phyloP scores from a whole-genome alignment of 805 yeast genomes.

The Metschnikowia hibisci region DNA sequence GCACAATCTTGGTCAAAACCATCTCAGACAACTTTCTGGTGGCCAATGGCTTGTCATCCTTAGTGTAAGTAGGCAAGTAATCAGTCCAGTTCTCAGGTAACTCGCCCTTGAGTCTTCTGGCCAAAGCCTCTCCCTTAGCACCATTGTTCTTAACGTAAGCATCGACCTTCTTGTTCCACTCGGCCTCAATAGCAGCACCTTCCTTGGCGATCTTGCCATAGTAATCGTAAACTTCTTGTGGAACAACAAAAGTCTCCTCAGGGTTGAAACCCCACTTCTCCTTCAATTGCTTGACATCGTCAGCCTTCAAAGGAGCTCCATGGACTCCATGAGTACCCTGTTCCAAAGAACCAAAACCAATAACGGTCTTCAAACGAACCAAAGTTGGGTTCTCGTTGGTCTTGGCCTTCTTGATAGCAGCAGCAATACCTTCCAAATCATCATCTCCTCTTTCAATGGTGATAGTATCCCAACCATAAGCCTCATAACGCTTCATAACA shows the following conservation, averaged over 20 bases:
- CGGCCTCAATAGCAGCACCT: conserved; percentile 64
- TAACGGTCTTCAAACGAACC: conserved; percentile 84
- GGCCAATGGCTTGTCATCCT: conserved; percentile 80
- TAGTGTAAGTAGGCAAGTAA: conserved; percentile 72
- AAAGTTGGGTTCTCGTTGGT: conserved; percentile 82
- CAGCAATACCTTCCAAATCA: conserved; percentile 65
- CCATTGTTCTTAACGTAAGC: conserved; percentile 69
- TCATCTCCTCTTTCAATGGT: conserved; percentile 77
- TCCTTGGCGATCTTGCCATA: conserved; percentile 54
- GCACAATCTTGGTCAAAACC: conserved; percentile 60
- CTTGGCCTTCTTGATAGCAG: conserved; percentile 82
- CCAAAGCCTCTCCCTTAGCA: conserved; percentile 69
- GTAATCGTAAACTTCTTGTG: conserved; percentile 75
- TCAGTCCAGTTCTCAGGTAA: conserved; percentile 82
- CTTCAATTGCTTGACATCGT: conserved; percentile 86
- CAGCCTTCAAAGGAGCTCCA: conserved; percentile 93
- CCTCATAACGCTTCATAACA: conserved; percentile 75
- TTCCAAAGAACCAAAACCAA: conserved; percentile 86
- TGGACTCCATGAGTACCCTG: conserved; percentile 91
- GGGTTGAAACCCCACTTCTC: conserved; percentile 85
- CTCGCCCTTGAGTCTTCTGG: conserved; percentile 71
- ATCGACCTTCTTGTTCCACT: conserved; percentile 68
- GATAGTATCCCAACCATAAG: conserved; percentile 92
- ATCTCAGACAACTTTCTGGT: conserved; percentile 91
- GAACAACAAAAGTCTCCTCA: conserved; percentile 69